A percentile compares a stretch with the other conserved stretches of the same genome.
phyloP scores from a whole-genome alignment of 345 rosid genomes.

The Salix suchowensis region DNA sequence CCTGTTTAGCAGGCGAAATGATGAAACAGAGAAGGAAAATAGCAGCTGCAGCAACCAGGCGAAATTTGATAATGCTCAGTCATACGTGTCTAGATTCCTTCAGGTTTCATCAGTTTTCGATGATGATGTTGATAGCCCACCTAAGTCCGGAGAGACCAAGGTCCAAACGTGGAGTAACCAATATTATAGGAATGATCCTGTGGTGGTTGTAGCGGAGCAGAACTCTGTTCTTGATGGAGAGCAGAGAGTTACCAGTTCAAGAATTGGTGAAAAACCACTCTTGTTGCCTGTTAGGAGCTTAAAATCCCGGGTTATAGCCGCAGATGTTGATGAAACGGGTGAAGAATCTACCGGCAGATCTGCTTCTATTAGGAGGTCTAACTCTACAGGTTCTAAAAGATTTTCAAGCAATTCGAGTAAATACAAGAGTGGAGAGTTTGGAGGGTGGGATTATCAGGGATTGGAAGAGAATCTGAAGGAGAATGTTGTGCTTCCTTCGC shows the following conservation, averaged over 20 bases:
- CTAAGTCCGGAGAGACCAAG: slow-evolving; percentile 37
- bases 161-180: slow-evolving; percentile 76
- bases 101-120: slow-evolving; percentile 86
- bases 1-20: slow-evolving; percentile 65
- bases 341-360: slow-evolving; percentile 18
- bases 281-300: slow-evolving; percentile 84
- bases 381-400: slow-evolving; percentile 37
- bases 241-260: slow-evolving; percentile 30
- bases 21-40: slow-evolving; percentile 44
- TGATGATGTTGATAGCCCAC: slow-evolving; percentile 44
- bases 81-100: slow-evolving; percentile 66
- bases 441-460: slow-evolving; percentile 23
- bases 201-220: slow-evolving; percentile 45
- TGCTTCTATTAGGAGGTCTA: slow-evolving; percentile 28
- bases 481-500: slow-evolving; percentile 77
- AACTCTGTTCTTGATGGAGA: slow-evolving; percentile 31
- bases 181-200: slow-evolving; percentile 54
- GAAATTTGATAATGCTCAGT: slow-evolving; percentile 52
- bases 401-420: slow-evolving; percentile 23
- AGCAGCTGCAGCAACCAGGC: slow-evolving; percentile 14
- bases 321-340: slow-evolving; percentile 17
- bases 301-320: slow-evolving; percentile 45
- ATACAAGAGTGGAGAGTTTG: slow-evolving; percentile 16
- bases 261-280: slow-evolving; percentile 58
- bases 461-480: slow-evolving; percentile 29